Conservation (phyloP, 1,284 basidiomycete genomes). For the Ustilago loliicola region DNA sequence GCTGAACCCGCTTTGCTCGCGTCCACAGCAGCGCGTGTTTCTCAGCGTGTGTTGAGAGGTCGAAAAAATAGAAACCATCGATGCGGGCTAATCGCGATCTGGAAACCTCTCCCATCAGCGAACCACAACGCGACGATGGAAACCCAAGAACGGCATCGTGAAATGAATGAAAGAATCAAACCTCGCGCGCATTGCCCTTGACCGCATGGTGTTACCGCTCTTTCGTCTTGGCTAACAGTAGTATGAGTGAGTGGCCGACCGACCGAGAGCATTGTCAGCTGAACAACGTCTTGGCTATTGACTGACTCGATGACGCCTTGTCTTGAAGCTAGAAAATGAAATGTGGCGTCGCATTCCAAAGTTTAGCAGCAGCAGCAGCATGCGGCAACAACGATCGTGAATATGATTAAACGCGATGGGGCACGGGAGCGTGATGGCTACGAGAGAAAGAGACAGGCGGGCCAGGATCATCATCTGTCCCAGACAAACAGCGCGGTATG, state of each 20-base stretch:
- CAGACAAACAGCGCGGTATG: not conserved
- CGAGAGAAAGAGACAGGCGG: not conserved
- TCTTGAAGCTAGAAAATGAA: not conserved
- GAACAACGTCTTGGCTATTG: not conserved
- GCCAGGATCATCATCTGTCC: not conserved
- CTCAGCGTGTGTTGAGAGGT: not conserved
- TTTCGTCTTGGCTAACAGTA: not conserved
- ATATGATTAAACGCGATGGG: not conserved
- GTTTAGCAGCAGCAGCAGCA: not conserved
- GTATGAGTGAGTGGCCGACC: not conserved
- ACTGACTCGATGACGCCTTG: not conserved
- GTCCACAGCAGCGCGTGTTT: constrained; percentile 2
- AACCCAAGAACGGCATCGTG: not conserved
- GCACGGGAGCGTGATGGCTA: constrained; percentile 4
- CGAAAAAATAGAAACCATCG: constrained; percentile 10
- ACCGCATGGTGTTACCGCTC: constrained; percentile 4
- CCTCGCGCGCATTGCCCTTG: not conserved
- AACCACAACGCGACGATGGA: constrained; percentile 10
- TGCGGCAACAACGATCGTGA: constrained; percentile 4
- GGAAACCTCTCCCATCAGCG: not conserved
- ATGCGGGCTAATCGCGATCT: constrained; percentile 9
- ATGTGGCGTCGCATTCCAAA: constrained; percentile 15
- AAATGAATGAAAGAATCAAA: not conserved
- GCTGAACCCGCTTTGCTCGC: constrained; percentile 31
- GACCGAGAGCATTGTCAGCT: not conserved